Evolutionary conservation across 768 basidiomycete genomes (phyloP).

Genomic region (Amanita fuliginea): DNA sequence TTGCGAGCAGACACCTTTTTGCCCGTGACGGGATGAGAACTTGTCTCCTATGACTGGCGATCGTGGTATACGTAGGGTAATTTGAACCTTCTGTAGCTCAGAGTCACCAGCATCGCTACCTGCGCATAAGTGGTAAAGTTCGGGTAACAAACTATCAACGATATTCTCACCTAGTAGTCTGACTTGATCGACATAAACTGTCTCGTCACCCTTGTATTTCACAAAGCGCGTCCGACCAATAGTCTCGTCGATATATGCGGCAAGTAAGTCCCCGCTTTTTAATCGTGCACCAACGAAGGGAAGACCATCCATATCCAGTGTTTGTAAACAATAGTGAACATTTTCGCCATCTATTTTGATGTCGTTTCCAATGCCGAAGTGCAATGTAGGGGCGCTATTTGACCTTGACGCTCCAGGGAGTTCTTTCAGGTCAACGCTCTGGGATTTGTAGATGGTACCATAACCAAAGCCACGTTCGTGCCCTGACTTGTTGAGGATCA

Average conservation of each 20-base stretch:
- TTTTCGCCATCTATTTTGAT: constrained; percentile 41
- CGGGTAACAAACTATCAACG: not conserved
- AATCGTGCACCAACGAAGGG: constrained; percentile 68
- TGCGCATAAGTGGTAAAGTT: constrained; percentile 18
- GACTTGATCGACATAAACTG: constrained; percentile 82
- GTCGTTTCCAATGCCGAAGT: constrained; percentile 83
- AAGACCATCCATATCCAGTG: constrained; percentile 76
- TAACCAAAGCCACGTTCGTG: constrained; percentile 98
- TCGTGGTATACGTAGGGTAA: constrained; percentile 88
- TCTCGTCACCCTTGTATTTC: constrained; percentile 96
- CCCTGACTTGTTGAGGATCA: constrained; percentile 98
- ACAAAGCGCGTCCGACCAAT: constrained; percentile 73
- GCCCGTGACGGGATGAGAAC: constrained; percentile 97
- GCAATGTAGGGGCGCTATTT: constrained; percentile 51
- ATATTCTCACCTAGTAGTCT: constrained; percentile 64
- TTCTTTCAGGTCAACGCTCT: constrained; percentile 84
- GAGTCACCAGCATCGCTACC: constrained; percentile 81
- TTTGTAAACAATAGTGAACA: constrained; percentile 28
- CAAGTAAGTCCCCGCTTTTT: constrained; percentile 66
- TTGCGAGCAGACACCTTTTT: constrained; percentile 99
- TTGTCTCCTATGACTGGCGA: constrained; percentile 98
- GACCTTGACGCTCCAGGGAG: constrained; percentile 55
- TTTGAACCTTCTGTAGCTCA: constrained; percentile 85
- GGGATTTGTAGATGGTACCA: constrained; percentile 92
- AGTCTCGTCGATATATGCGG: constrained; percentile 81